A percentile compares a stretch with the other conserved stretches of the same genome.
These are phyloP conservation scores for Botrytis galanthina DNA, from an alignment of 2,329 filamentous ascomycete genomes.

Conservation along the genomic window DNA sequence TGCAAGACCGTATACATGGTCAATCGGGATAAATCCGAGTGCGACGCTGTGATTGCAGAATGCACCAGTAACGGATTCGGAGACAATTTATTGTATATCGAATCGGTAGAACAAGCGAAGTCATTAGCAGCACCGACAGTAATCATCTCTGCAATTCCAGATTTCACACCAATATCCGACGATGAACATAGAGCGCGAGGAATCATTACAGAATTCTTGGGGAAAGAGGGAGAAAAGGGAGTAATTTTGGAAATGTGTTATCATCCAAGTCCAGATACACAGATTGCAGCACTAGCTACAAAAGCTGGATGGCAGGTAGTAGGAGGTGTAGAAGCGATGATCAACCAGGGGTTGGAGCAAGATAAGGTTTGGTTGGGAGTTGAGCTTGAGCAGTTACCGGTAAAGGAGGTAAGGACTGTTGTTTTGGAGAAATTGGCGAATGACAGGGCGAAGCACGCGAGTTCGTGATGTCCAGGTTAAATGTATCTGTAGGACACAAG, in stretches of 20 bases:
- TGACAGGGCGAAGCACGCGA: neutral
- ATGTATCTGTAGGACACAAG: neutral
- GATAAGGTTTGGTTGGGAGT: conserved; percentile 52
- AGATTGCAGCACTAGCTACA: conserved; percentile 28
- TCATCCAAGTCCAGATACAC: conserved; percentile 34
- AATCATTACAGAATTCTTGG: conserved; percentile 41
- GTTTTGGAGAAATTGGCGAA: conserved; percentile 40
- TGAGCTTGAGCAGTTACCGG: conserved; percentile 53
- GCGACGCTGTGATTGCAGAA: conserved; percentile 64
- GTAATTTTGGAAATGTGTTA: conserved; percentile 38
- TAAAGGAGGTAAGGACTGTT: conserved; percentile 55
- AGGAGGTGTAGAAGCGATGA: conserved; percentile 35
- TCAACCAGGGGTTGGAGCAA: conserved; percentile 38
- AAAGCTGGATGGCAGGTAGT: conserved; percentile 32
- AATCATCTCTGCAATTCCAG: conserved; percentile 72
- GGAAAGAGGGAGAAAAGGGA: conserved; percentile 37
- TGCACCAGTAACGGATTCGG: conserved; percentile 60
- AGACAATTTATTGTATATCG: conserved; percentile 58
- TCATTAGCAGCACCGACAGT: conserved; percentile 59
- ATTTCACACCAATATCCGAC: conserved; percentile 65
- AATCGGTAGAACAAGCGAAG: conserved; percentile 58
- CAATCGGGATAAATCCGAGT: conserved; percentile 68
- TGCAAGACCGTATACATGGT: conserved; percentile 71
- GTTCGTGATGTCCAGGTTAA: neutral
- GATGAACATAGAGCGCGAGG: conserved; percentile 59